phyloP scores from a whole-genome alignment of 2,329 filamentous ascomycete species.

The Aspergillus sp. region DNA sequence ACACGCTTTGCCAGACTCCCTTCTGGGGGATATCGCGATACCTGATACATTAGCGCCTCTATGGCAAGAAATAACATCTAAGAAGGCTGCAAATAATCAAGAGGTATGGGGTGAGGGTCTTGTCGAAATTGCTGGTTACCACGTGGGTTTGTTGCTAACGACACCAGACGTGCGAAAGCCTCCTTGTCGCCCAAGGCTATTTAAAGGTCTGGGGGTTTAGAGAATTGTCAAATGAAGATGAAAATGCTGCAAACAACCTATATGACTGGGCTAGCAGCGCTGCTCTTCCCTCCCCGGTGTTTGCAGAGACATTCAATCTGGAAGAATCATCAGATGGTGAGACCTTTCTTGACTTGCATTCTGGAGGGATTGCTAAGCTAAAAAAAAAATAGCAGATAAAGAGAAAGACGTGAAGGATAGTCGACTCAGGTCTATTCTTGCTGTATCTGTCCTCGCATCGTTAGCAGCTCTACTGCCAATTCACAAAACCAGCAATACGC shows the following conservation, averaged over 20 bases:
- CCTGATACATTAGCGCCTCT: conserved; percentile 16
- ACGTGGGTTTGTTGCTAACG: conserved; percentile 1
- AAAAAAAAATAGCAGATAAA: conserved; percentile 11
- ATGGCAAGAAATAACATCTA: conserved; percentile 25
- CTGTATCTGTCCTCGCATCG: conserved; percentile 22
- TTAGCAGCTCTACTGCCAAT: conserved; percentile 15
- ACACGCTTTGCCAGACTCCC: conserved; percentile 4
- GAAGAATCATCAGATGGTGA: conserved; percentile 19
- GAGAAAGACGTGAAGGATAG: conserved; percentile 17
- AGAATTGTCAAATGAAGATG: conserved; percentile 16
- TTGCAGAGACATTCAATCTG: conserved; percentile 16
- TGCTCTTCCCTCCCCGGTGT: conserved; percentile 29
- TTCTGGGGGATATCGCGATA: conserved; percentile 4
- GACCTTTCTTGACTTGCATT: neutral
- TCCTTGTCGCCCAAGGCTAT: conserved; percentile 23
- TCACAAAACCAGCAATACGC: conserved; percentile 11
- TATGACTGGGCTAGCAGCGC: conserved; percentile 27
- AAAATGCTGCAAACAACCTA: conserved; percentile 18
- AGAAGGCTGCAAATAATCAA: conserved; percentile 12
- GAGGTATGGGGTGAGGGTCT: conserved; percentile 13
- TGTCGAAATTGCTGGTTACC: neutral
- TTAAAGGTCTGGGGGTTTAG: conserved; percentile 13
- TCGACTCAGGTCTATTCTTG: conserved; percentile 22
- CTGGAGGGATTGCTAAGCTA: neutral
- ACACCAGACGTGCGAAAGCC: conserved; percentile 25